Percentiles rank a stretch among this genome's conserved stretches.
Conservation (phyloP, 2,329 filamentous ascomycete genomes). For the Trichoderma arundinaceum region DNA sequence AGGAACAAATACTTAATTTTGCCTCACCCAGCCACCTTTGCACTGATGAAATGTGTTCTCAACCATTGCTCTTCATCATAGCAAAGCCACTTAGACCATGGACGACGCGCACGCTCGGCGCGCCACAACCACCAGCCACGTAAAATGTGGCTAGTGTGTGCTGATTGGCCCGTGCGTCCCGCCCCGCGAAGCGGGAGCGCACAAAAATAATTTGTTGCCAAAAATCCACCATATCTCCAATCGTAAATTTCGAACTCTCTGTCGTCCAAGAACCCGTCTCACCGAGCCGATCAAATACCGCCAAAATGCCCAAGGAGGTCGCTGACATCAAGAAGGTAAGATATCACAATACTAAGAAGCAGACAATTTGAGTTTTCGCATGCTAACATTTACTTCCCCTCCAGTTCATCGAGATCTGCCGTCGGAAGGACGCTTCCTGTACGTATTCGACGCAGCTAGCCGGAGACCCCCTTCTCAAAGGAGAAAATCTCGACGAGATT, state of each 20-base stretch:
- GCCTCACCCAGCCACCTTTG: not conserved
- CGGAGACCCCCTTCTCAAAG: conserved; percentile 4
- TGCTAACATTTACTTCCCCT: conserved; percentile 45
- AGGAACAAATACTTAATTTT: not conserved
- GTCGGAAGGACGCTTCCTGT: conserved; percentile 99
- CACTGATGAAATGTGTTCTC: conserved; percentile 27
- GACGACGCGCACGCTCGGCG: conserved; percentile 27
- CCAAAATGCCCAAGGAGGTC: conserved; percentile 97
- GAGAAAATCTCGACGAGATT: conserved; percentile 2
- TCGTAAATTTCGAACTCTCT: conserved; percentile 30
- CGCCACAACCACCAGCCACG: conserved; percentile 31
- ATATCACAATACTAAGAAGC: not conserved
- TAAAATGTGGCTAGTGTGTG: not conserved
- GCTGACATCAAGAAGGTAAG: conserved; percentile 90
- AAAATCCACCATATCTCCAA: conserved; percentile 36
- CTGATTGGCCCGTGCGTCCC: conserved; percentile 35
- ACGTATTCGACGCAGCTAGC: conserved; percentile 56
- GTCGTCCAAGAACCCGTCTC: conserved; percentile 34
- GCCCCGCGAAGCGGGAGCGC: conserved; percentile 39
- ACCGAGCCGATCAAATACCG: conserved; percentile 50
- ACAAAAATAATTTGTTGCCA: conserved; percentile 39
- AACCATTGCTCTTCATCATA: not conserved
- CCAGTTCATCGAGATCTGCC: conserved; percentile 99
- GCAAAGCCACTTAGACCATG: conserved; percentile 23
- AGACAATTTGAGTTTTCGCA: not conserved